Conservation (phyloP, 352 stramenopile genomes). For the Globisporangium sylvaticum region DNA sequence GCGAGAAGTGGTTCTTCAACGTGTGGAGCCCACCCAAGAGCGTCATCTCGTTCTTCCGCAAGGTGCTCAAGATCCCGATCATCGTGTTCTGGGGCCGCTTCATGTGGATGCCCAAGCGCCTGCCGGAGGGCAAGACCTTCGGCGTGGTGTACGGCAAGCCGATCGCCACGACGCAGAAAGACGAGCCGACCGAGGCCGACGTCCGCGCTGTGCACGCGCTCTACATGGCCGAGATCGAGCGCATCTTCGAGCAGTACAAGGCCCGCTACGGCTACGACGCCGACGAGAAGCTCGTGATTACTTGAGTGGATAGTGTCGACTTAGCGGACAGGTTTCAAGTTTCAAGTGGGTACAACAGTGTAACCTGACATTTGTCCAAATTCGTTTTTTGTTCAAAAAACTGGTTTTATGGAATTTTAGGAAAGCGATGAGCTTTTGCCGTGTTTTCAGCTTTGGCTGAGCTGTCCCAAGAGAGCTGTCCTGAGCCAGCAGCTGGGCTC, state of each 20-base stretch:
- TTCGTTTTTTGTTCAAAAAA: not conserved
- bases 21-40: conserved; percentile 12
- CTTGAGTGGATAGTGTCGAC: too few relatives aligned
- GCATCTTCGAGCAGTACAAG: conserved; percentile 71
- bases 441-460: too few relatives aligned
- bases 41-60: conserved; percentile 12
- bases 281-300: conserved; percentile 38
- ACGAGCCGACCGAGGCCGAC: conserved; percentile 61
- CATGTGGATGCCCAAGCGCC: conserved; percentile 67
- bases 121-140: conserved; percentile 58
- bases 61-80: conserved; percentile 12
- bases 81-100: conserved; percentile 24
- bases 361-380: not conserved
- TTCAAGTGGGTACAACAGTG: too few relatives aligned
- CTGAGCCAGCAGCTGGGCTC: too few relatives aligned
- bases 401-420: not conserved
- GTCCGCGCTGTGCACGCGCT: conserved; percentile 41
- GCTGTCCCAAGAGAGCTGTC: too few relatives aligned
- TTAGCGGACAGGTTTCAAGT: too few relatives aligned
- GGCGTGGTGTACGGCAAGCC: conserved; percentile 75
- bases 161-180: conserved; percentile 45
- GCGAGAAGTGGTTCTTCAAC: conserved; percentile 80
- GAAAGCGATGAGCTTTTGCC: too few relatives aligned
- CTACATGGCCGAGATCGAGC: conserved; percentile 62
- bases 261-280: conserved; percentile 66